Evolutionary conservation across 352 stramenopile species (phyloP), one percentile per base, ranked within the genome.

Genomic region (Thalassiosira mediterranea): DNA sequence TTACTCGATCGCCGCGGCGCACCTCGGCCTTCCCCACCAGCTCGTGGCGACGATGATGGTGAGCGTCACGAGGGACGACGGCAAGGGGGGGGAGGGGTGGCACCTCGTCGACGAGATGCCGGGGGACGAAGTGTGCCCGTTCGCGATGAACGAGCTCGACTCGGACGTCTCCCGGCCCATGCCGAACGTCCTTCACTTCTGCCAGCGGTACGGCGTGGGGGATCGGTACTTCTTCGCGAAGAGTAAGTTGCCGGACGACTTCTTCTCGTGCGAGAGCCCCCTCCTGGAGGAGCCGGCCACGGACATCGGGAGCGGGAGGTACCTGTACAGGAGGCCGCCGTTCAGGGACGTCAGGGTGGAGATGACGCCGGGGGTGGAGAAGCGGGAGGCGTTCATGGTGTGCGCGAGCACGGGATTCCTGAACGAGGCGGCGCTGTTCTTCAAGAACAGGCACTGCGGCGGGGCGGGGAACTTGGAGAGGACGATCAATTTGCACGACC

Each of bases 1-100:
- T 17, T 93, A 84, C 42, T 89, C 71, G 19, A 91, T 93, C 62
- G 86, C 89, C 10, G 80, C 87, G 19, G 89, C 89, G 5, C 84
- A 94, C 63, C 60, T 90, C 31, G 11, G 81, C 44, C 51, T 90
- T 8, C 62, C 49, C 8, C 72, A 86, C 60, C 69, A 81, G 32
- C 38, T 87, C 1, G 60, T 89, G n/a, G 72, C 79, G 44, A 84
- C 74, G 17, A 54, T 89, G 2, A 90, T 90, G 84, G 65, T 90
- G 29, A 72, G 48, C 13, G 61, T 59, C 21, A 57, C 63, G 7
- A 46, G 32, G 3, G 28, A 29, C 21, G 52, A 61, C 23, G 8
- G 19, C 7, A 28, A 19, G 19, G 65, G 64, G 4, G 76, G 73
- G 19, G 82, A 89, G 68, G 82, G 76, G 17, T 89, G 71, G 76